Conservation (phyloP, 1,284 basidiomycete species). For the Rhodotorula sp. region DNA sequence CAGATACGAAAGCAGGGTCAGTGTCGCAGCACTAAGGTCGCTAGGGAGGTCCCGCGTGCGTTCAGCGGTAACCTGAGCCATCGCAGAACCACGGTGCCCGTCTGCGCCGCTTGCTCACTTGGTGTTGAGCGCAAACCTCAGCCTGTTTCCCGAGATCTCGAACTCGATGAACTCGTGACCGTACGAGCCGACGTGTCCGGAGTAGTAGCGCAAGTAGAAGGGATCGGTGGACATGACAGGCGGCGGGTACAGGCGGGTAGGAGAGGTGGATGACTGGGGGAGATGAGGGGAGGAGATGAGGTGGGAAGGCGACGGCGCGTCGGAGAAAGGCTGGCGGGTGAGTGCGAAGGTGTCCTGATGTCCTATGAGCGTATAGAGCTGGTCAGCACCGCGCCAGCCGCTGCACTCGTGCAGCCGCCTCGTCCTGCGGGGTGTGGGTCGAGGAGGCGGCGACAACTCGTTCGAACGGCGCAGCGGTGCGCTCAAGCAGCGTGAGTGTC, state of each 20-base stretch:
- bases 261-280: not conserved
- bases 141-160: slow-evolving; percentile 91
- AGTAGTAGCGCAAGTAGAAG: slow-evolving; percentile 51
- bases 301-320: not conserved
- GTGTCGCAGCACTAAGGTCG: too few species aligned
- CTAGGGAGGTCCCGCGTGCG: too few species aligned
- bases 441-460: too few species aligned
- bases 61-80: too few species aligned
- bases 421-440: too few species aligned
- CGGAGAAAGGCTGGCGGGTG: not conserved
- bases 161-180: slow-evolving; percentile 98
- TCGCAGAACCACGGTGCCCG: too few species aligned
- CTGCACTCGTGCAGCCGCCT: too few species aligned
- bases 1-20: not conserved
- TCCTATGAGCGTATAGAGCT: not conserved
- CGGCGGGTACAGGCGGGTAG: not conserved
- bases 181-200: slow-evolving; percentile 91
- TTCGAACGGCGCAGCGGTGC: too few species aligned
- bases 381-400: too few species aligned
- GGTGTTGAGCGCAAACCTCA: slow-evolving; percentile 98
- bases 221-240: slow-evolving; percentile 20
- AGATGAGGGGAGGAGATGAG: slow-evolving; percentile 1
- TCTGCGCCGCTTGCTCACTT: slow-evolving; percentile 53
- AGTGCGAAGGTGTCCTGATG: too few species aligned
- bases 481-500: too few species aligned